phyloP scores from a whole-genome alignment of 495 filamentous ascomycete species.

The Daldinia bambusicola region DNA sequence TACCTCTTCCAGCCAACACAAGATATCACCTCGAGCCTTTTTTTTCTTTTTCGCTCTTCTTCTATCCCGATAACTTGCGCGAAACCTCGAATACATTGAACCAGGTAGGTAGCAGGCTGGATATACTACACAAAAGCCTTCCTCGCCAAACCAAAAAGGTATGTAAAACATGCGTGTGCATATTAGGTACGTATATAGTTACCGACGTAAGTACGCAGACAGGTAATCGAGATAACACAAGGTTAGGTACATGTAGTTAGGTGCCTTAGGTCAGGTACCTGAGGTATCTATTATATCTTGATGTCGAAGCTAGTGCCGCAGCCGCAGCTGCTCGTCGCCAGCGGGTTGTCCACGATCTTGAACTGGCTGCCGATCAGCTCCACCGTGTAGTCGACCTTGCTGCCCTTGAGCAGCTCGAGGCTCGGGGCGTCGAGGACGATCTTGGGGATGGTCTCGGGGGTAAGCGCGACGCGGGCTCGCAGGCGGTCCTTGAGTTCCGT shows the following conservation, averaged over 20 bases:
- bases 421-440: constrained; percentile 90
- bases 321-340: constrained; percentile 92
- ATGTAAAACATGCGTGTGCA: too few relatives aligned
- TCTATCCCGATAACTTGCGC: not conserved
- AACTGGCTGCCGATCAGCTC: constrained; percentile 98
- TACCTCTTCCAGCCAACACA: not conserved
- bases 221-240: too few relatives aligned
- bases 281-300: constrained; percentile 58
- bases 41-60: not conserved
- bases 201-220: too few relatives aligned
- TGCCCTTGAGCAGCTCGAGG: constrained; percentile 88
- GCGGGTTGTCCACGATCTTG: constrained; percentile 91
- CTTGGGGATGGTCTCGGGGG: constrained; percentile 54
- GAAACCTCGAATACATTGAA: not conserved
- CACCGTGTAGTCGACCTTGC: constrained; percentile 94
- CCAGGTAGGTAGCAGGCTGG: too few relatives aligned
- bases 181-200: too few relatives aligned
- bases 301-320: constrained; percentile 99
- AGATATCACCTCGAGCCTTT: not conserved
- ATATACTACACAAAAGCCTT: too few relatives aligned
- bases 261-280: not conserved
- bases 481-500: not conserved
- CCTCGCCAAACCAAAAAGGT: too few relatives aligned
- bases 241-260: too few relatives aligned
- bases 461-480: too few relatives aligned